A percentile compares a stretch with the other conserved stretches of the same genome.
Evolutionary conservation across 331 rosid species (phyloP).

Genomic region (Acacia pycnantha): DNA sequence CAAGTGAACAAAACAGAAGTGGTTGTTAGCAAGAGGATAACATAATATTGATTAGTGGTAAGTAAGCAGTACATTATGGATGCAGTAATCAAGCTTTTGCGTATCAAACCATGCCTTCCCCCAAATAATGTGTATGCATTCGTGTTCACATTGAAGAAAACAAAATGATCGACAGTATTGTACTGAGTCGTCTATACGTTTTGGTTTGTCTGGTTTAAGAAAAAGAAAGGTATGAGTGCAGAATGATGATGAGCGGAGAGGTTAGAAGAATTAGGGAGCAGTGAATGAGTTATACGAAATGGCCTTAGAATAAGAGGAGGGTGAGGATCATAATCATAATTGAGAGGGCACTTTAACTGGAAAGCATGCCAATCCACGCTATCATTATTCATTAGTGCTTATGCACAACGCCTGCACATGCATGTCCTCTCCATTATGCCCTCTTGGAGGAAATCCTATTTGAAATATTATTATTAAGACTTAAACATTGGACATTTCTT

Average conservation of each 20-base stretch:
- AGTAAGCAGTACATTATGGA: neutral
- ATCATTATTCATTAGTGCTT: neutral
- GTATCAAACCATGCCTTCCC: neutral
- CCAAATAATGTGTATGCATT: neutral
- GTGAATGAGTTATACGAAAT: too few species aligned
- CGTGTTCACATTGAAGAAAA: neutral
- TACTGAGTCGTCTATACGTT: neutral
- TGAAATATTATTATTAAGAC: too few species aligned
- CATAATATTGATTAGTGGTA: neutral
- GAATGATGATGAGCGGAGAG: too few species aligned
- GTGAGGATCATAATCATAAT: neutral
- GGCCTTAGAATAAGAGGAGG: neutral
- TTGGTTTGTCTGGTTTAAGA: neutral
- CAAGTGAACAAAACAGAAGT: neutral
- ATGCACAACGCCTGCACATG: neutral
- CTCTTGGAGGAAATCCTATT: too few species aligned
- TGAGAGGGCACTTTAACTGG: neutral
- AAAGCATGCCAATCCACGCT: neutral
- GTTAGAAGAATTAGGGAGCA: too few species aligned
- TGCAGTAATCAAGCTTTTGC: neutral
- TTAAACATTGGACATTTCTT: too few species aligned
- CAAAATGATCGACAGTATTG: neutral
- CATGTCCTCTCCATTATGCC: neutral
- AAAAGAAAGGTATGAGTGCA: neutral
- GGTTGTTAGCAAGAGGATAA: neutral